phyloP scores from a whole-genome alignment of 768 basidiomycete genomes.

The Mrakia hoshinonis region DNA sequence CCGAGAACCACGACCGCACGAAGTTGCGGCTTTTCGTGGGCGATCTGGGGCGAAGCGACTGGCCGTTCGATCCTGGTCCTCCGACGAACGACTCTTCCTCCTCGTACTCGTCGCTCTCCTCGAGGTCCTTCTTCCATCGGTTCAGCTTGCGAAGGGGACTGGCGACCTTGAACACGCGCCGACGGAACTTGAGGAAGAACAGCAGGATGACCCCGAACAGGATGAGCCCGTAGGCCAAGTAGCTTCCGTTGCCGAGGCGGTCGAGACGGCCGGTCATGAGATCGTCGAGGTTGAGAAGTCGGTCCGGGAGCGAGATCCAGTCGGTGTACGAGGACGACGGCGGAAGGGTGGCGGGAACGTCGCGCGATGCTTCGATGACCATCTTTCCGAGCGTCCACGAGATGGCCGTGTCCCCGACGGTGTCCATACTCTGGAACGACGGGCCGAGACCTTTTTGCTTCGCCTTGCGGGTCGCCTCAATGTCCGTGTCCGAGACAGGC shows the following conservation, averaged over 20 bases:
- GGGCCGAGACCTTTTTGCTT: slow-evolving; percentile 68
- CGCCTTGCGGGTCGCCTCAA: slow-evolving; percentile 66
- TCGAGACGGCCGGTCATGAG: not conserved
- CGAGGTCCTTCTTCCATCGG: slow-evolving; percentile 14
- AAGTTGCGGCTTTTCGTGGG: not conserved
- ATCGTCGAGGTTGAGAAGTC: not conserved
- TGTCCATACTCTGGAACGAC: slow-evolving; percentile 81
- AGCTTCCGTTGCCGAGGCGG: not conserved
- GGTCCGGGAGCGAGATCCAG: slow-evolving; percentile 19
- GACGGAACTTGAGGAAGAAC: slow-evolving; percentile 10
- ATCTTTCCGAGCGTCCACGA: slow-evolving; percentile 98
- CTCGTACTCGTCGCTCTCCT: slow-evolving; percentile 9
- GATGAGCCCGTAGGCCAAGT: slow-evolving; percentile 1
- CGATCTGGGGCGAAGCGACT: not conserved
- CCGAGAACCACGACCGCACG: not conserved
- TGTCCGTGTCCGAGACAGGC: slow-evolving; percentile 39
- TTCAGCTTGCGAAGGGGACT: not conserved
- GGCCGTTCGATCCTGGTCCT: not conserved
- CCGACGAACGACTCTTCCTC: slow-evolving; percentile 22
- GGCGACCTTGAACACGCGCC: not conserved
- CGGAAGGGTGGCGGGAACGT: not conserved
- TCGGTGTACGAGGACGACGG: not conserved
- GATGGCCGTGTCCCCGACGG: slow-evolving; percentile 86
- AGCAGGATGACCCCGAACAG: slow-evolving; percentile 6
- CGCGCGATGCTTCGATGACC: slow-evolving; percentile 74